phyloP scores from a whole-genome alignment of 305 asterid species.

The Fraxinus floribunda region DNA sequence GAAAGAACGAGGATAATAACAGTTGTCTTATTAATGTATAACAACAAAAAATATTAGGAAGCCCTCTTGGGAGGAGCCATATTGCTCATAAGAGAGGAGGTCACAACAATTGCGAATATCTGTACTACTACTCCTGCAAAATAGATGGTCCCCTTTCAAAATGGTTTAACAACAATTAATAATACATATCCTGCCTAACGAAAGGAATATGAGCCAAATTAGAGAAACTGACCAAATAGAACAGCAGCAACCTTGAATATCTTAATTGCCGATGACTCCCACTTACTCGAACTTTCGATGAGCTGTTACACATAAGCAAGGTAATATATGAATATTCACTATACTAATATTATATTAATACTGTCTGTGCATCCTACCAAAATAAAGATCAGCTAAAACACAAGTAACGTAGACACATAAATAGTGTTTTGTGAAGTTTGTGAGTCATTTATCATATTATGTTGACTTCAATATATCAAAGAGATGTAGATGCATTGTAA shows the following conservation, averaged over 20 bases:
- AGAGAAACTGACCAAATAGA: constrained; percentile 39
- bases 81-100: constrained; percentile 1
- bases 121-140: constrained; percentile 26
- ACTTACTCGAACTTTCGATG: constrained; percentile 38
- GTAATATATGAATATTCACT: neutral
- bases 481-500: neutral
- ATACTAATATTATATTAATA: neutral
- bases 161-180: neutral
- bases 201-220: neutral
- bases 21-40: neutral
- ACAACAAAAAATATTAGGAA: neutral
- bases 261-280: constrained; percentile 35
- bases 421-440: neutral
- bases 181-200: neutral
- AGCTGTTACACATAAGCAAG: constrained; percentile 27
- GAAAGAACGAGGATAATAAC: neutral
- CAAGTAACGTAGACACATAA: neutral
- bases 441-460: neutral
- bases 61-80: constrained; percentile 11
- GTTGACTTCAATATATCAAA: neutral
- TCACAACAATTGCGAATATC: neutral
- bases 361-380: neutral
- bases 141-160: neutral
- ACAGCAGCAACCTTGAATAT: constrained; percentile 29
- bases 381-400: neutral